Evolutionary conservation across 1,284 basidiomycete species (phyloP), one percentile per base, ranked within the genome.

Genomic region (Pyrrhoderma noxium): DNA sequence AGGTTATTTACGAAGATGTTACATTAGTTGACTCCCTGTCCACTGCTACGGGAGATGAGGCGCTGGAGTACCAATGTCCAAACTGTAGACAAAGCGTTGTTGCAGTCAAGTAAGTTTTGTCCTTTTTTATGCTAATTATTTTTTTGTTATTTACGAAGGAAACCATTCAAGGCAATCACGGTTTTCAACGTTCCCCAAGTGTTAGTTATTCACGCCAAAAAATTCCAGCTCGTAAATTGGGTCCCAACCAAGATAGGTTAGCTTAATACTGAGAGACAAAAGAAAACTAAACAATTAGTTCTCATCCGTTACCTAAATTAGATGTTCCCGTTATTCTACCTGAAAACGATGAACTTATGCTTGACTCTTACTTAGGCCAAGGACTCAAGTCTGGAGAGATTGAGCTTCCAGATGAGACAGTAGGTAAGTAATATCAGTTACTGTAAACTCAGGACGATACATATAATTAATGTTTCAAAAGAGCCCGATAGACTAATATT

Each of bases 161-260:
- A n/a, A n/a, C n/a, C n/a, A n/a, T n/a, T n/a, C n/a, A n/a, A 93
- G 85, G 68, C 82, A 76, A 62, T 79, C 76, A 7, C 80, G 77
- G 27, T 89, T 99, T 60, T 78, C 88, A 3, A 87, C 89, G 0
- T 93, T 95, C 74, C 95, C 95, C 77, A 93, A 21, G 81, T 93
- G 1, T 75, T 99, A 0, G 84, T 95, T 3, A 67, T 99, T 0
- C 94, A 97, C 60, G 86, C 93, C 49, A 91, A 90, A 61, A 94
- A 96, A 61, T 98, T 98, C 73, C 90, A 95, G 67, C 78, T 97
- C 4, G 84, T 95, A 49, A 94, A 94, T 62, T 99, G 95, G 95
- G 92, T 99, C 2, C 95, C 96, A 0, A 80, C 88, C 3, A 99
- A 99, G 67, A 78, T 98, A 34, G 89, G 90, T 91, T 42, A 18